A percentile compares a stretch with the other conserved stretches of the same genome.
These are phyloP conservation scores for Colletotrichum cuscutae DNA, from an alignment of 2,329 filamentous ascomycete genomes.

Conservation along the genomic window DNA sequence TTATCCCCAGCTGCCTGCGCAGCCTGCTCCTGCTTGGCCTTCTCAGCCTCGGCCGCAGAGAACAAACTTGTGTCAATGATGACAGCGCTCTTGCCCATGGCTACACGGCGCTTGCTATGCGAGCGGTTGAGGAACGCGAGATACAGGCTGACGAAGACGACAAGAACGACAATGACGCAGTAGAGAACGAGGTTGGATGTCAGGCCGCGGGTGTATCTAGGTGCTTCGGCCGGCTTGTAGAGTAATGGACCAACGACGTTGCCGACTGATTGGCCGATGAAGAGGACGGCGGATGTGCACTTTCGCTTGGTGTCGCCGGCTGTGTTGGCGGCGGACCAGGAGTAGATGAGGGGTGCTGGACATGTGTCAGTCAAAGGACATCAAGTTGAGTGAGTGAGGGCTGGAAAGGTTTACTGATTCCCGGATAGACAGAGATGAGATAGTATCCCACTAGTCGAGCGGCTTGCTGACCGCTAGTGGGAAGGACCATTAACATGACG, in stretches of 20 bases:
- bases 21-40: conserved; percentile 42
- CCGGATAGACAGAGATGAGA: conserved; percentile 69
- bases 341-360: conserved; percentile 63
- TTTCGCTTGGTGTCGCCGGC: conserved; percentile 76
- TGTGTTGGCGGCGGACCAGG: conserved; percentile 68
- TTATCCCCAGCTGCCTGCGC: conserved; percentile 34
- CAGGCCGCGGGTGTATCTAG: conserved; percentile 66
- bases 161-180: conserved; percentile 62
- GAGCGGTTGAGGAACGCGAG: conserved; percentile 61
- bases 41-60: conserved; percentile 53
- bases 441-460: conserved; percentile 67
- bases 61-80: conserved; percentile 70
- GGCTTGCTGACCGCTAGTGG: conserved; percentile 56
- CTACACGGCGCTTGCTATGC: conserved; percentile 47
- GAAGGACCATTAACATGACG: conserved; percentile 62
- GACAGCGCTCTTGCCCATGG: conserved; percentile 53
- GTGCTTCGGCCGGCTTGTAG: conserved; percentile 68
- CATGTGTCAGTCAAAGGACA: not conserved
- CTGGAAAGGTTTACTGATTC: conserved; percentile 38
- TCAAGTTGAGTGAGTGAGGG: not conserved
- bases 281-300: conserved; percentile 66
- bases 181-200: conserved; percentile 70
- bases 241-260: conserved; percentile 74
- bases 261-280: conserved; percentile 70
- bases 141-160: conserved; percentile 46